Base-by-base conservation (phyloP, 2,329 filamentous ascomycete species). In the Aspergillus viridinutans region DNA sequence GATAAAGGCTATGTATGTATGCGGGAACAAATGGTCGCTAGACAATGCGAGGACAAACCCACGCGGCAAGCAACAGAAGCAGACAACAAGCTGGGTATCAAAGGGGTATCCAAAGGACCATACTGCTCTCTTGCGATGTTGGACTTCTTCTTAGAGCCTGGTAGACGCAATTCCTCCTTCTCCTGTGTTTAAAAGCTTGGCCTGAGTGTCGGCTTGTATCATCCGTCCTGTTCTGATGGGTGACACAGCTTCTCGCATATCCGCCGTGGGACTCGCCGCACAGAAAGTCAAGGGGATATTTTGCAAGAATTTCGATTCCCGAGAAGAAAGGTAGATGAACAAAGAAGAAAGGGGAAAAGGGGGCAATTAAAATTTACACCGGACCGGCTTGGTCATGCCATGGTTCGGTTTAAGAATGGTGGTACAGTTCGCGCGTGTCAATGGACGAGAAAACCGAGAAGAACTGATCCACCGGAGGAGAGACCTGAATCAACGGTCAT, bases 41-140 rank as follows among this genome's bases (percentile, higher is more conserved):
- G 49, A 40, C 35, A 42, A 59, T 56, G 52, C 50, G 62, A 64
- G 59, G 61, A 67, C 58, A 58, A 62, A 62, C 64, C 57, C 62
- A 67, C 68, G 20, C 32, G 49, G 28, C 35, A 50, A 38, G 25
- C 35, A 50, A 17, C 48, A 50, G 23, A 29, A 49, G 28, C 23
- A 14, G 23, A 49, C 48, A 67, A 65, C 63, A 65, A 53, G 61
- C 63, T 49, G 55, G 52, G 66, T 64, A 67, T 65, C 47, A 55
- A 25, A 32, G 48, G 72, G 71, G 71, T 74, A 72, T 71, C 69
- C 71, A 73, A 73, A 71, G 67, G 69, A 69, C 66, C 67, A 68
- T 61, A 64, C 63, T 72, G 67, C 66, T 69, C 64, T 66, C 63
- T 66, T 47, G 12, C 57, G 63, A 62, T 61, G 56, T 61, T 58